Conservation (phyloP, 2,329 filamentous ascomycete species). For the Grosmannia huntii region DNA sequence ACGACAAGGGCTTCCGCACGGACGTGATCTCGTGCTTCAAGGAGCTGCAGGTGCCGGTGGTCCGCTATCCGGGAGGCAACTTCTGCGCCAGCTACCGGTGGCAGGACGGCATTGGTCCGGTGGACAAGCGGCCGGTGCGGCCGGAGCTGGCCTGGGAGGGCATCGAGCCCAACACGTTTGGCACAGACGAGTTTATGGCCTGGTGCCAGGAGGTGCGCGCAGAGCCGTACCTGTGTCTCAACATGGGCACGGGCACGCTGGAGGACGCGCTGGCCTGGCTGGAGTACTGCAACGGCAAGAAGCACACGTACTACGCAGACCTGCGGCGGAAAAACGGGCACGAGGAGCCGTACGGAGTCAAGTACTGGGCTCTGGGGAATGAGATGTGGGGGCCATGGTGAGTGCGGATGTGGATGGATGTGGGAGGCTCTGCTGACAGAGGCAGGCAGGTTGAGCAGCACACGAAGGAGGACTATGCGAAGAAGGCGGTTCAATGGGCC, state of each 20-base stretch:
- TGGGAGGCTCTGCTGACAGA: constrained; percentile 16
- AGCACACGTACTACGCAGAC: constrained; percentile 71
- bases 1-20: constrained; percentile 61
- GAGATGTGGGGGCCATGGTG: constrained; percentile 46
- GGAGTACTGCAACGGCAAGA: constrained; percentile 74
- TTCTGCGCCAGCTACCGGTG: constrained; percentile 80
- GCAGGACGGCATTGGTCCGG: constrained; percentile 67
- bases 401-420: too few relatives aligned
- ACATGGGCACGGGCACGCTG: constrained; percentile 63
- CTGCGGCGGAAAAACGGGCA: constrained; percentile 63
- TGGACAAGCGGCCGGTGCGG: constrained; percentile 49
- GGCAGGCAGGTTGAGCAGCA: constrained; percentile 49
- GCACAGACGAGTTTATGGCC: constrained; percentile 76
- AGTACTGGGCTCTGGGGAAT: constrained; percentile 80
- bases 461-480: constrained; percentile 57
- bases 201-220: constrained; percentile 64
- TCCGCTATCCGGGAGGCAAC: constrained; percentile 74
- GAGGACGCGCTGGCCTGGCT: constrained; percentile 57
- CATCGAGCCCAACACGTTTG: constrained; percentile 65
- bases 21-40: constrained; percentile 65
- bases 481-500: constrained; percentile 57
- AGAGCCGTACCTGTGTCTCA: constrained; percentile 68
- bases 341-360: constrained; percentile 65
- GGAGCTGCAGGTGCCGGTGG: constrained; percentile 63
- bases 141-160: constrained; percentile 72